Percentiles rank a stretch among this genome's conserved stretches.
Conservation (phyloP, 2,329 filamentous ascomycete genomes). For the Ophidiomyces ophidiicola region DNA sequence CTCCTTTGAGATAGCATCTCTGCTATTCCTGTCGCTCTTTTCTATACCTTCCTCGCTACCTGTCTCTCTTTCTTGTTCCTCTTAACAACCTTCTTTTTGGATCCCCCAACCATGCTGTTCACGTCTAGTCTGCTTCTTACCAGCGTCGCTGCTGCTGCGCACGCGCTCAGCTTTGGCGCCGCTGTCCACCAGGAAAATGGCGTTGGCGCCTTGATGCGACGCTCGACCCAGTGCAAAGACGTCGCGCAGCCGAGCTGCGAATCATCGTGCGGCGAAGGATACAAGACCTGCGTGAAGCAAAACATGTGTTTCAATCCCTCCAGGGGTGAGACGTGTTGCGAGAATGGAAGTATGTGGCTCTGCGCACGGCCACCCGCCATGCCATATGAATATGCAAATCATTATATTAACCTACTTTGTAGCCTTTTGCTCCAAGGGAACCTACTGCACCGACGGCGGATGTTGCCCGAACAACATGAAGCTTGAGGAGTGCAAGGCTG, state of each 20-base stretch:
- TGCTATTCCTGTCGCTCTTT: background rate
- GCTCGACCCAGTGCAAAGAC: conserved; percentile 1
- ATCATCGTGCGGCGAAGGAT: conserved; percentile 8
- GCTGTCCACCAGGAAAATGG: conserved; percentile 7
- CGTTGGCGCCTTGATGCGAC: background rate
- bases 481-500: conserved; percentile 9
- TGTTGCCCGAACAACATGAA: conserved; percentile 8
- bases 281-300: conserved; percentile 6
- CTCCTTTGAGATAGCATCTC: conserved; percentile 3
- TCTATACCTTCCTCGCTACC: background rate
- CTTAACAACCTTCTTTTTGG: background rate
- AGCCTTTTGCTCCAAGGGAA: conserved; percentile 9
- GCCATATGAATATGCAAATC: background rate
- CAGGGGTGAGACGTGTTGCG: conserved; percentile 11
- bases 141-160: conserved; percentile 2
- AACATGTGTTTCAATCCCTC: conserved; percentile 11
- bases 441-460: conserved; percentile 9
- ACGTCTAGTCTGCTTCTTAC: conserved; percentile 3
- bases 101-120: conserved; percentile 7
- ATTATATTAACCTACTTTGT: background rate
- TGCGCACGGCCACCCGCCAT: background rate
- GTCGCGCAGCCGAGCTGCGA: conserved; percentile 7
- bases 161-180: conserved; percentile 6
- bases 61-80: background rate
- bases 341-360: conserved; percentile 11